Percentiles rank a stretch among this genome's conserved stretches.
phyloP scores from a whole-genome alignment of 495 filamentous ascomycete genomes.

The Daldinia decipiens region DNA sequence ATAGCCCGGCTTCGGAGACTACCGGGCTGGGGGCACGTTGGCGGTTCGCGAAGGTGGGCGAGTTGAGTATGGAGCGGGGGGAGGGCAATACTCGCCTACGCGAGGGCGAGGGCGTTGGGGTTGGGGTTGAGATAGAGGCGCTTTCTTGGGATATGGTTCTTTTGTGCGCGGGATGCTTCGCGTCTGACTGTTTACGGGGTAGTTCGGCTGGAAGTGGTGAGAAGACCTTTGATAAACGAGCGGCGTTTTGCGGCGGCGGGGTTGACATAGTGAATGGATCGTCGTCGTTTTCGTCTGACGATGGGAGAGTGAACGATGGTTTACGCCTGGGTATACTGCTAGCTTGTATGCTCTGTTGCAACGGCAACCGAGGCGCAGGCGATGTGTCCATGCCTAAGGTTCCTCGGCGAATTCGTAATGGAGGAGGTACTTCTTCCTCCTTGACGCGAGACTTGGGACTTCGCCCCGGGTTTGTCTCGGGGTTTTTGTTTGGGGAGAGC shows the following conservation, averaged over 20 bases:
- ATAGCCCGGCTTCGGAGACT: slow-evolving; percentile 44
- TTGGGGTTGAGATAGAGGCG: slow-evolving; percentile 28
- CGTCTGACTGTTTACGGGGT: neutral
- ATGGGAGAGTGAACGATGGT: slow-evolving; percentile 14
- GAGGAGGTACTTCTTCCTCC: slow-evolving; percentile 23
- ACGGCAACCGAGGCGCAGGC: neutral
- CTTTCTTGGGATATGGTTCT: neutral
- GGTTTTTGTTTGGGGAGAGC: slow-evolving; percentile 9
- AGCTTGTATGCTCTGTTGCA: neutral
- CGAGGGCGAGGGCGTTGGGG: slow-evolving; percentile 39
- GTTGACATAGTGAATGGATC: slow-evolving; percentile 40
- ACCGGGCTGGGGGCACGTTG: slow-evolving; percentile 39
- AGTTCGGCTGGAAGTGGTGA: slow-evolving; percentile 30
- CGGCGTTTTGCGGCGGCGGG: slow-evolving; percentile 27
- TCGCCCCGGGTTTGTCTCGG: neutral
- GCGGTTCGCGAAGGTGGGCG: slow-evolving; percentile 19
- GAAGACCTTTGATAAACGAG: slow-evolving; percentile 44
- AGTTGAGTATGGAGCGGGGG: slow-evolving; percentile 32
- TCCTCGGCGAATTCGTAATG: slow-evolving; percentile 30
- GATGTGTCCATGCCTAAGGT: slow-evolving; percentile 21
- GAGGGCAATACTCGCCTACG: slow-evolving; percentile 27
- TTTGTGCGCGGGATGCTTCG: neutral
- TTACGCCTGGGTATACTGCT: neutral
- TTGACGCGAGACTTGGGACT: slow-evolving; percentile 17
- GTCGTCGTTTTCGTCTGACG: slow-evolving; percentile 13